Evolutionary conservation across 805 yeast genomes (phyloP), one percentile per base, ranked within the genome.

Genomic region (Ogataea saltuana): DNA sequence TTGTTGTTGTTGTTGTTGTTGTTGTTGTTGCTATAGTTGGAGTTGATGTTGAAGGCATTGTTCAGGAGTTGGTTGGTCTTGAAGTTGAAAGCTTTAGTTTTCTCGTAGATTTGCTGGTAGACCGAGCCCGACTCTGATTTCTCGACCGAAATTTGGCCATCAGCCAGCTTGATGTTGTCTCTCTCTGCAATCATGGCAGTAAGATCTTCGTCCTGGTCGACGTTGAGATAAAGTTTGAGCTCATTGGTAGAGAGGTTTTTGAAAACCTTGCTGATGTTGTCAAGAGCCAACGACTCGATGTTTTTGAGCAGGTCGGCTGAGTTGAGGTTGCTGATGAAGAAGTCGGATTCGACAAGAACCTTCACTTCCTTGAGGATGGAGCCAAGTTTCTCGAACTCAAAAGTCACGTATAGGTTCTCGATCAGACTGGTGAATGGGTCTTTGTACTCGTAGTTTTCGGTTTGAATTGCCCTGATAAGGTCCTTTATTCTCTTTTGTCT

Each of bases 31-130:
- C 22, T 40, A 37, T 26, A 33, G 43, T 42, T 45, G 38, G 45
- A 45, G 42, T 46, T 50, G 42, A 48, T 56, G 51, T 49, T 50
- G 45, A 60, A 60, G 39, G 76, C 72, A 44, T 72, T 70, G 43
- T 72, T 71, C 49, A 79, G 69, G 33, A 78, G 68, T 62, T 80
- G 84, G 59, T 71, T 74, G 15, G 83, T 75, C 56, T 78, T 74
- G 67, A 75, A 80, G 26, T 78, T 73, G 54, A 81, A 65, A 4
- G 80, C 80, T 69, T 81, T 81, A n/a, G 85, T 79, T 61, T 75
- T 78, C 55, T 81, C 86, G 49, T 77, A 75, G 29, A 85, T 76
- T 51, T 81, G 84, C 52, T 85, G 88, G 66, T 83, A 74, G 30
- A 79, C 78, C 54, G 80, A 70, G 39, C 72, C 72, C 16, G 70